Evolutionary conservation across 164 flowering plant species (phyloP).

Genomic region (Stephania yunnanensis): DNA sequence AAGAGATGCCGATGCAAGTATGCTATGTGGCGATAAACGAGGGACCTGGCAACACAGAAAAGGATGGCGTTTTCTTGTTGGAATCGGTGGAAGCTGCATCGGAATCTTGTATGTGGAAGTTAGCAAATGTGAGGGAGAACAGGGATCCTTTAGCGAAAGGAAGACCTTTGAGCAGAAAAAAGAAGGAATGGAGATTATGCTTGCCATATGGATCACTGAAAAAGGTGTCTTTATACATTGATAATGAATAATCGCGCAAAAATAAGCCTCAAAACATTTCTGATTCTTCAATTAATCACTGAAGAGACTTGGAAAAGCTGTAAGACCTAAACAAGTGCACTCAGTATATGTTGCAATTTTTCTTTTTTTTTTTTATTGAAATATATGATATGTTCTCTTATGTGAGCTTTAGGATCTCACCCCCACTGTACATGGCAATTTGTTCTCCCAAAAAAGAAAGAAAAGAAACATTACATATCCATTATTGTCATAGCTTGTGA

Average conservation of each 20-base stretch:
- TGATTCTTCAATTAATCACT: not conserved
- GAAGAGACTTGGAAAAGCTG: not conserved
- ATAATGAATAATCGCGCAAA: not conserved
- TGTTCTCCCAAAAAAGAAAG: too few relatives aligned
- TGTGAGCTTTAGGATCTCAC: too few relatives aligned
- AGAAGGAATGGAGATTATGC: slow-evolving; percentile 72
- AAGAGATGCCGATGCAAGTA: slow-evolving; percentile 72
- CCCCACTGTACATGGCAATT: too few relatives aligned
- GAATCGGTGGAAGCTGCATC: slow-evolving; percentile 54
- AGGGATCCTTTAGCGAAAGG: slow-evolving; percentile 65
- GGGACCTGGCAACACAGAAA: slow-evolving; percentile 25
- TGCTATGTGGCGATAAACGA: slow-evolving; percentile 38
- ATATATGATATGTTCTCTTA: too few relatives aligned
- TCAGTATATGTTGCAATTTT: too few relatives aligned
- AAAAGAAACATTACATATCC: too few relatives aligned
- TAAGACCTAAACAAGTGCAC: too few relatives aligned
- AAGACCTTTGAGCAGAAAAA: slow-evolving; percentile 68
- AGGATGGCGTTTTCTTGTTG: slow-evolving; percentile 51
- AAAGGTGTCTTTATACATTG: slow-evolving; percentile 46
- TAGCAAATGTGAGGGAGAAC: slow-evolving; percentile 86
- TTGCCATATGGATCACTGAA: slow-evolving; percentile 44
- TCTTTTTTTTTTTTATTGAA: too few relatives aligned
- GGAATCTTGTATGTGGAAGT: slow-evolving; percentile 67
- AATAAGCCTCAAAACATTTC: not conserved
- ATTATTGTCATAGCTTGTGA: too few relatives aligned